A percentile compares a stretch with the other conserved stretches of the same genome.
phyloP scores from a whole-genome alignment of 1,284 basidiomycete genomes.

The Amylostereum areolatum region DNA sequence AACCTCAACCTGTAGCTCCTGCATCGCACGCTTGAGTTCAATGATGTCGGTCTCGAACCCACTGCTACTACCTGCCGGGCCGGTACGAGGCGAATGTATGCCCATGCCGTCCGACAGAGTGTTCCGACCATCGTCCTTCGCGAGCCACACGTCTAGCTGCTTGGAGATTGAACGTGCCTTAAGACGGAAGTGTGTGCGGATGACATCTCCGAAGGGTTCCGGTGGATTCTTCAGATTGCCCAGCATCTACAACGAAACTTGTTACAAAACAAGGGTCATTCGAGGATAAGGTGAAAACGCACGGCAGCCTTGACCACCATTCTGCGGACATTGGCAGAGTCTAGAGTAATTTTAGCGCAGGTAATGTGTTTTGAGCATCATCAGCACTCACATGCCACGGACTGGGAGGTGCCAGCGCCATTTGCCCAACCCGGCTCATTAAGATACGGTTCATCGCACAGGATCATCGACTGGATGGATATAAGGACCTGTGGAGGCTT shows the following conservation, averaged over 20 bases:
- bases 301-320: constrained; percentile 88
- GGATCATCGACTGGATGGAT: constrained; percentile 91
- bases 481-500: constrained; percentile 60
- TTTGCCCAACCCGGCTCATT: constrained; percentile 87
- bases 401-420: constrained; percentile 63
- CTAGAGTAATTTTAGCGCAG: constrained; percentile 30
- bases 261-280: constrained; percentile 3
- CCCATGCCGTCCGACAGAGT: constrained; percentile 49
- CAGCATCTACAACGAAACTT: constrained; percentile 57
- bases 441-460: constrained; percentile 83
- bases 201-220: constrained; percentile 75
- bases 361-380: neutral
- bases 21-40: constrained; percentile 56
- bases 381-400: constrained; percentile 56
- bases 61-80: constrained; percentile 41
- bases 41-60: constrained; percentile 62
- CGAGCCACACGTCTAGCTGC: constrained; percentile 79
- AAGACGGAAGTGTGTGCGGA: constrained; percentile 85
- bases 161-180: constrained; percentile 65
- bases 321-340: constrained; percentile 80
- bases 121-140: constrained; percentile 60
- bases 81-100: constrained; percentile 18
- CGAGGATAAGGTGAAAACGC: constrained; percentile 19
- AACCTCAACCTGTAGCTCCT: constrained; percentile 29
- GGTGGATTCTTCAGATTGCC: constrained; percentile 77